Conservation (phyloP, 169 alveolate species). For the Condylostoma magnum region DNA sequence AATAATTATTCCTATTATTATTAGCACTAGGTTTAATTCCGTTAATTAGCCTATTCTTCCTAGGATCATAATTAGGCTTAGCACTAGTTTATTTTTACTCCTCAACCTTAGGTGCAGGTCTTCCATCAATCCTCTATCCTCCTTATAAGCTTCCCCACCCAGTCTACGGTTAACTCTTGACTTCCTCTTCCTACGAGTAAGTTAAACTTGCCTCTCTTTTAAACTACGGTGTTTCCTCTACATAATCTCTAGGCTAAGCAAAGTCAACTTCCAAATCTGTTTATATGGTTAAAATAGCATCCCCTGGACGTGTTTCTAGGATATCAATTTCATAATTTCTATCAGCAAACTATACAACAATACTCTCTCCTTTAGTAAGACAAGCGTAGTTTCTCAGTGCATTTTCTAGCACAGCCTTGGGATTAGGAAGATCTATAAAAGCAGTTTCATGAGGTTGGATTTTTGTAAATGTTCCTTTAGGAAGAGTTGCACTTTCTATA, state of each 20-base stretch:
- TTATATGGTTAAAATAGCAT: slow-evolving; percentile 92
- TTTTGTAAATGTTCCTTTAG: slow-evolving; percentile 89
- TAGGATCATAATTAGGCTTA: slow-evolving; percentile 62
- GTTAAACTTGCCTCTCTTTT: slow-evolving; percentile 34
- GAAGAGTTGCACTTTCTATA: slow-evolving; percentile 81
- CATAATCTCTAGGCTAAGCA: slow-evolving; percentile 84
- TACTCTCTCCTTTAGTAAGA: slow-evolving; percentile 90
- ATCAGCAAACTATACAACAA: slow-evolving; percentile 85
- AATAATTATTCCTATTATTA: background rate
- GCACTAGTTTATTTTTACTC: slow-evolving; percentile 30
- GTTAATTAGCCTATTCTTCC: slow-evolving; percentile 53
- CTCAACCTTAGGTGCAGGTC: slow-evolving; percentile 41
- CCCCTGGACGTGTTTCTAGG: slow-evolving; percentile 86
- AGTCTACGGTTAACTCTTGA: slow-evolving; percentile 30
- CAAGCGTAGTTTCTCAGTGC: slow-evolving; percentile 91
- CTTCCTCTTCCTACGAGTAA: slow-evolving; percentile 37
- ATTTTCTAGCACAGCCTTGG: slow-evolving; percentile 94
- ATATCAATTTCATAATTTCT: slow-evolving; percentile 87
- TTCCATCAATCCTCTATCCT: slow-evolving; percentile 62
- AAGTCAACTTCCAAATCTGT: slow-evolving; percentile 95
- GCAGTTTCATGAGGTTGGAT: slow-evolving; percentile 90
- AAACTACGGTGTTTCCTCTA: slow-evolving; percentile 39
- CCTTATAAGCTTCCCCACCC: slow-evolving; percentile 33
- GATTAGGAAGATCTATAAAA: slow-evolving; percentile 92
- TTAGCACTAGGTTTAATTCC: slow-evolving; percentile 31